These are phyloP conservation scores for Beauveria australis DNA, from an alignment of 2,329 filamentous ascomycete species.

Conservation along the genomic window DNA sequence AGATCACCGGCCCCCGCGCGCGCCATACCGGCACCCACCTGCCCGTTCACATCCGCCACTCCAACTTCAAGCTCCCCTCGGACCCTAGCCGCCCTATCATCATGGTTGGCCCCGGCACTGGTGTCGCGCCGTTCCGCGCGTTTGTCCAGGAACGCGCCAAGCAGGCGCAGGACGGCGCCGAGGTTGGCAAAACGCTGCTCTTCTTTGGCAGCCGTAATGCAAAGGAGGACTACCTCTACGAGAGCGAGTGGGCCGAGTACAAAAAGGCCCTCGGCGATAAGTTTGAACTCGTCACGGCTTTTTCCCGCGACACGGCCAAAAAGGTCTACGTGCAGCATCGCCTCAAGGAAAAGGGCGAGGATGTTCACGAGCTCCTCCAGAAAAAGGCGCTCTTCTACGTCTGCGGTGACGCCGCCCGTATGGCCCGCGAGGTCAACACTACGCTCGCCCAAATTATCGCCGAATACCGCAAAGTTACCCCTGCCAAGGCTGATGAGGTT, in stretches of 20 bases:
- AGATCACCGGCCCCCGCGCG: conserved; percentile 82
- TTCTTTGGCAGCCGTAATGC: conserved; percentile 92
- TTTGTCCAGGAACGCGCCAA: conserved; percentile 92
- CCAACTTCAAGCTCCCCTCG: conserved; percentile 97
- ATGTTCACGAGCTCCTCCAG: conserved; percentile 79
- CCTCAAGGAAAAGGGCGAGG: conserved; percentile 71
- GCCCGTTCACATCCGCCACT: conserved; percentile 91
- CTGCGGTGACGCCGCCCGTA: conserved; percentile 94
- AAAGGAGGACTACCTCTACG: conserved; percentile 87
- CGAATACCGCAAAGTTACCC: conserved; percentile 70
- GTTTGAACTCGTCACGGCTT: conserved; percentile 85
- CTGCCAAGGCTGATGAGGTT: conserved; percentile 87
- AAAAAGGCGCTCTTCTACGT: conserved; percentile 95
- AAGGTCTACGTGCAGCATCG: conserved; percentile 98
- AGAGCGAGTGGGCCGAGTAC: conserved; percentile 87
- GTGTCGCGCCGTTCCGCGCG: conserved; percentile 90
- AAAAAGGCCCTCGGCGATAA: conserved; percentile 76
- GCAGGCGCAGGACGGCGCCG: conserved; percentile 68
- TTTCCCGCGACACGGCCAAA: conserved; percentile 77
- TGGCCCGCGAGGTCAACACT: conserved; percentile 88
- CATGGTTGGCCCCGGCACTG: conserved; percentile 92
- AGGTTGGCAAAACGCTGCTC: conserved; percentile 77
- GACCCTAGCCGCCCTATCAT: conserved; percentile 91
- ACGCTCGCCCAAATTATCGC: conserved; percentile 82
- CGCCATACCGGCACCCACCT: conserved; percentile 96